phyloP scores from a whole-genome alignment of 441 rosid species.

The Macaranga tanarius region DNA sequence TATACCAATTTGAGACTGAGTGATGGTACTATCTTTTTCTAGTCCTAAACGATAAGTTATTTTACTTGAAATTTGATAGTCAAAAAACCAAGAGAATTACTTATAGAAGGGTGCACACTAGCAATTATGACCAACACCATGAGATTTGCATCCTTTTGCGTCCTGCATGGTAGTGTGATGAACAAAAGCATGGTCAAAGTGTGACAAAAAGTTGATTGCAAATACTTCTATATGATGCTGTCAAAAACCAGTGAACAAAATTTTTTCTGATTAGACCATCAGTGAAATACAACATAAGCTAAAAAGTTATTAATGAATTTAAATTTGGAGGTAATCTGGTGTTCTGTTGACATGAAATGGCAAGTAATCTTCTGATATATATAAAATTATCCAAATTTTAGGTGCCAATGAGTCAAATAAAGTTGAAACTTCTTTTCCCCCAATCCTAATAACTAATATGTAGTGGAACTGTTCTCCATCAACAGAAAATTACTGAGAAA shows the following conservation, averaged over 20 bases:
- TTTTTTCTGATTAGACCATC: background rate
- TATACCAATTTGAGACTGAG: background rate
- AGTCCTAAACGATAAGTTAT: conserved; percentile 1
- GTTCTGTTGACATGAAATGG: conserved; percentile 6
- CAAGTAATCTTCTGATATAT: background rate
- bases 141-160: conserved; percentile 27
- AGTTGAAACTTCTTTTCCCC: background rate
- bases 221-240: background rate
- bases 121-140: conserved; percentile 20
- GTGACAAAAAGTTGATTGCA: conserved; percentile 8
- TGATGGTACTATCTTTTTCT: background rate
- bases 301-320: background rate
- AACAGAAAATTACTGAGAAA: conserved; percentile 7
- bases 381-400: background rate
- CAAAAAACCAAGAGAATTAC: conserved; percentile 25
- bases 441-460: background rate
- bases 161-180: conserved; percentile 25
- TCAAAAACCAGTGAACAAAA: background rate
- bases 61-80: conserved; percentile 13
- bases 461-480: conserved; percentile 14
- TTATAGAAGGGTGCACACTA: conserved; percentile 22
- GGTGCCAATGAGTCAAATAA: background rate
- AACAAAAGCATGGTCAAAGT: conserved; percentile 25
- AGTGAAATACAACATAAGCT: conserved; percentile 2
- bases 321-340: background rate